Evolutionary conservation across 495 filamentous ascomycete genomes (phyloP).

Genomic region (Neurospora pannonica): DNA sequence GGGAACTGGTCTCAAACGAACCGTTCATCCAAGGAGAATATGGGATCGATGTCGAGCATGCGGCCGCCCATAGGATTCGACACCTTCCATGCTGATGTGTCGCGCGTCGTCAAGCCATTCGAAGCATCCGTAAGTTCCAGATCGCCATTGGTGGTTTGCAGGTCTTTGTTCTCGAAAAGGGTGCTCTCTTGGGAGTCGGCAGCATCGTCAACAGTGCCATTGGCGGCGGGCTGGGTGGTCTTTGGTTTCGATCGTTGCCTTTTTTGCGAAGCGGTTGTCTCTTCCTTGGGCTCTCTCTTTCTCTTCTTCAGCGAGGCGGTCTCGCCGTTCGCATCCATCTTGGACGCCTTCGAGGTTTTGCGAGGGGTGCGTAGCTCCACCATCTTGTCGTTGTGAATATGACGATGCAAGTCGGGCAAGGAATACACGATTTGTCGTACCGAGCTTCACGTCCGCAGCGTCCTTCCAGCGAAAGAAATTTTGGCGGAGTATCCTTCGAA

Average conservation of each 20-base stretch:
- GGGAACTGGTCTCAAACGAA: slow-evolving; percentile 31
- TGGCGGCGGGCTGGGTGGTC: slow-evolving; percentile 5
- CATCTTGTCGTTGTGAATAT: background rate
- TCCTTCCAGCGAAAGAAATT: slow-evolving; percentile 20
- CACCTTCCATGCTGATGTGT: slow-evolving; percentile 41
- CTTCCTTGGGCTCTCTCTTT: slow-evolving; percentile 26
- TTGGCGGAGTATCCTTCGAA: slow-evolving; percentile 21
- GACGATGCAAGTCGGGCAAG: slow-evolving; percentile 1
- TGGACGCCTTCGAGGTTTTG: background rate
- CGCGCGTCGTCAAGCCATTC: background rate
- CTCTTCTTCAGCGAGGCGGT: slow-evolving; percentile 25
- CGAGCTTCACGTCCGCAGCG: background rate
- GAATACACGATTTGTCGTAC: background rate
- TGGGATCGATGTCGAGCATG: slow-evolving; percentile 64
- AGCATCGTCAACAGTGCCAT: slow-evolving; percentile 2
- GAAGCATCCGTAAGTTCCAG: slow-evolving; percentile 7
- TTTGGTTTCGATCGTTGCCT: slow-evolving; percentile 19
- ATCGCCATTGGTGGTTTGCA: slow-evolving; percentile 4
- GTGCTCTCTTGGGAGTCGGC: background rate
- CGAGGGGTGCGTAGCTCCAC: background rate
- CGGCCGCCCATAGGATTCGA: slow-evolving; percentile 57
- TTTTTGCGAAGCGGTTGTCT: slow-evolving; percentile 13
- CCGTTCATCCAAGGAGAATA: slow-evolving; percentile 75
- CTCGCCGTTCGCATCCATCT: slow-evolving; percentile 18
- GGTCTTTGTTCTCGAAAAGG: background rate